Evolutionary conservation across 2,329 filamentous ascomycete species (phyloP), one percentile per base, ranked within the genome.

Genomic region (Apiospora saccharicola): DNA sequence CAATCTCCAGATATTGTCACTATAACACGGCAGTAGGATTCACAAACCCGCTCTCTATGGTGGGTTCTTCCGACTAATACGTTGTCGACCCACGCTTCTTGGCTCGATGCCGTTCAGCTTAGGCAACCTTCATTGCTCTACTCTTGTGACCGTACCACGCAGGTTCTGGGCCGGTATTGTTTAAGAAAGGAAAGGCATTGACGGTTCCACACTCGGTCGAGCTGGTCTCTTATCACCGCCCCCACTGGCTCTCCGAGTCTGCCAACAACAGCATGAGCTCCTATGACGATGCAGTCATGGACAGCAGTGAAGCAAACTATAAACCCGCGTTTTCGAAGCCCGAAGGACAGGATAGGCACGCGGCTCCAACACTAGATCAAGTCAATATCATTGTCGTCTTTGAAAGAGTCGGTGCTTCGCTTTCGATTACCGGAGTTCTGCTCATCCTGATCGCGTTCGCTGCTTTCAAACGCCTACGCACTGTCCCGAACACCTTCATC

Each of bases 401-500:
- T 69, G 89, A 90, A 79, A 83, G 88, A 73, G 81, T 86, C 64
- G 89, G 89, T 44, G 88, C 88, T 13, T 84, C 84, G 19, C 75
- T 90, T 72, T 90, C 88, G 30, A 77, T 90, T 71, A 75, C 86
- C 7, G 85, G 86, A 2, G 86, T 90, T 14, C 71, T 85, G 34
- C 79, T 86, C 43, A 87, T 90, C 71, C 86, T 90, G 73, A 57
- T 88, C 73, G 86, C 88, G 16, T 91, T 87, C 72, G 83, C 80
- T 16, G 69, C 85, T 1, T 87, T 87, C 69, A 88, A 86, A 70
- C 82, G 86, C 2, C 83, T 89, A 24, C 86, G 89, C 19, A 90
- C 88, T 26, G 86, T 91, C 0, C 88, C 89, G 22, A 90, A 90
- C 76, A 89, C 88, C 0, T 91, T 91, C 74, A 90, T 91, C 69